These are phyloP conservation scores for Hypoxylon fuscum DNA, from an alignment of 495 filamentous ascomycete species.

Conservation along the genomic window DNA sequence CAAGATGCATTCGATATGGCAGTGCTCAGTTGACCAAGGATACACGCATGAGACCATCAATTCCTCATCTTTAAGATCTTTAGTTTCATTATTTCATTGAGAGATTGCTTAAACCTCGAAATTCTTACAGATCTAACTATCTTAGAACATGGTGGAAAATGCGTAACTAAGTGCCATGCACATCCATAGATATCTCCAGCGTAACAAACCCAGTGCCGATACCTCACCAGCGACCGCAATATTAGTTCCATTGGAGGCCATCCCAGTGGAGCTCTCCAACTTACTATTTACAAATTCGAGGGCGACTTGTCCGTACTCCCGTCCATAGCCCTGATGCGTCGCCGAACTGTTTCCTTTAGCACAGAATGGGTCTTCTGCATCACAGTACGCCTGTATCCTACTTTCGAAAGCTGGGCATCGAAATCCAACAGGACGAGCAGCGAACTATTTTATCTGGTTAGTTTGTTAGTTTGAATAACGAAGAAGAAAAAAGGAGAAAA, in stretches of 20 bases:
- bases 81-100: too few relatives aligned
- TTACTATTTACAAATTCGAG: conserved; percentile 62
- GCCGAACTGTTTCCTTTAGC: conserved; percentile 63
- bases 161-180: conserved; percentile 3
- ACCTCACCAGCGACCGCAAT: not conserved
- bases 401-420: conserved; percentile 58
- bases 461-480: too few relatives aligned
- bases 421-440: conserved; percentile 62
- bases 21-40: too few relatives aligned
- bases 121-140: too few relatives aligned
- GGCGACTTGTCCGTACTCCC: conserved; percentile 62
- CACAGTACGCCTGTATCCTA: conserved; percentile 67
- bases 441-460: conserved; percentile 54
- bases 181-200: conserved; percentile 1
- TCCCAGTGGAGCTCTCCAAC: conserved; percentile 32
- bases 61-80: too few relatives aligned
- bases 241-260: conserved; percentile 4
- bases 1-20: not conserved
- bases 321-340: conserved; percentile 67
- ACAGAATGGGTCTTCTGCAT: conserved; percentile 68
- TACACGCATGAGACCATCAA: too few relatives aligned
- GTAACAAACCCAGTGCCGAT: not conserved
- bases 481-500: too few relatives aligned
- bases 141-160: too few relatives aligned
- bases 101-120: too few relatives aligned